Conservation (phyloP, 179 eudicot species). For the Silene coronaria region DNA sequence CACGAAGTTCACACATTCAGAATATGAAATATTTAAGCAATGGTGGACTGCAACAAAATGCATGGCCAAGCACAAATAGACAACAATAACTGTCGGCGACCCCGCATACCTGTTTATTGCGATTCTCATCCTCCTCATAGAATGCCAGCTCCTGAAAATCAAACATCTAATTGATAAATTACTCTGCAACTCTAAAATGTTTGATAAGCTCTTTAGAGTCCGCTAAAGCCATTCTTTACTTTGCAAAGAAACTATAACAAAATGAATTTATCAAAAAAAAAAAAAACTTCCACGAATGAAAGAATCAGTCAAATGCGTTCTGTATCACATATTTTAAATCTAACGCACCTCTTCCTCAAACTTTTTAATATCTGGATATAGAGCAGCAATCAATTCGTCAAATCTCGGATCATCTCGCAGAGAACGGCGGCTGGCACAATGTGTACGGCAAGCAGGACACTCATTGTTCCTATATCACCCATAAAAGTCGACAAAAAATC, state of each 20-base stretch:
- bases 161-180: slow-evolving; percentile 5
- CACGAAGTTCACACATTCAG: neutral
- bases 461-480: slow-evolving; percentile 66
- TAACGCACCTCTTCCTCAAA: slow-evolving; percentile 74
- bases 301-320: neutral
- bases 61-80: slow-evolving; percentile 7
- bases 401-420: slow-evolving; percentile 84
- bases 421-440: slow-evolving; percentile 95
- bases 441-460: slow-evolving; percentile 95
- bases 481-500: slow-evolving; percentile 6
- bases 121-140: slow-evolving; percentile 45
- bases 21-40: neutral
- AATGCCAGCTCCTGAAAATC: slow-evolving; percentile 48
- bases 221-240: neutral
- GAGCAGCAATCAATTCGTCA: slow-evolving; percentile 59
- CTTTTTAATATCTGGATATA: slow-evolving; percentile 71
- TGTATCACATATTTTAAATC: slow-evolving; percentile 1
- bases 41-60: neutral
- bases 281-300: neutral
- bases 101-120: slow-evolving; percentile 42
- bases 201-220: neutral
- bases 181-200: neutral
- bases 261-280: neutral
- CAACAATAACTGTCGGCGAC: neutral
- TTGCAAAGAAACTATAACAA: neutral